Evolutionary conservation across 2,329 filamentous ascomycete species (phyloP), one percentile per base, ranked within the genome.

Genomic region (Diaporthe vexans): DNA sequence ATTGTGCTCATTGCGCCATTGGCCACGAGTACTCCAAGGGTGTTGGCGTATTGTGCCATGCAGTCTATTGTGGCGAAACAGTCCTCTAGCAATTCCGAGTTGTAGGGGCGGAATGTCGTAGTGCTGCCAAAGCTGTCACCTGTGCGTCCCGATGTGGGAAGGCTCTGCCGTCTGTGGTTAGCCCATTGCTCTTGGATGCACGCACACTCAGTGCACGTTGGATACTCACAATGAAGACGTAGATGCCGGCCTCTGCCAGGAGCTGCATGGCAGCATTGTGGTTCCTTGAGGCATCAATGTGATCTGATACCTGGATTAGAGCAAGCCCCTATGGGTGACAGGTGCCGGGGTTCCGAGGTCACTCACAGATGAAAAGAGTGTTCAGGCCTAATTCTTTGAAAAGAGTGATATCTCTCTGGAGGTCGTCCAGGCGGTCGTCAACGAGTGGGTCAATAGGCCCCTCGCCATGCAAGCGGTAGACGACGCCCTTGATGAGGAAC

Each of bases 41-140:
- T 80, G 73, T 82, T 82, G 52, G 74, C 33, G 63, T 81, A 81
- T 11, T 69, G 73, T 4, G 78, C 73, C 77, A 82, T 76, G 33
- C 70, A 74, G 58, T 81, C 79, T 15, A 81, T 73, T 5, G 74
- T 76, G 9, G 75, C 74, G 72, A 82, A 80, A 72, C 73, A 79
- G 48, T 71, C 58, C 15, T 67, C 63, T 26, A 78, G 73, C 33
- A 78, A 24, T n/a, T 73, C 40, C 52, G 65, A 21, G 3, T 56
- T 78, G 76, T 81, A 80, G 4, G 76, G 72, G 4, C 74, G 74
- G 58, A 75, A 75, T 8, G 72, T 71, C 19, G 74, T 75, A 8
- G 74, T 75, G 15, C 51, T 69, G 21, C 74, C 74, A 5, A 67
- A 69, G 51, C 63, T 33, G n/a, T 75, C 59, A 35, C 58, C 74